phyloP scores from a whole-genome alignment of 352 stramenopile genomes.

The Globisporangium barbulae region DNA sequence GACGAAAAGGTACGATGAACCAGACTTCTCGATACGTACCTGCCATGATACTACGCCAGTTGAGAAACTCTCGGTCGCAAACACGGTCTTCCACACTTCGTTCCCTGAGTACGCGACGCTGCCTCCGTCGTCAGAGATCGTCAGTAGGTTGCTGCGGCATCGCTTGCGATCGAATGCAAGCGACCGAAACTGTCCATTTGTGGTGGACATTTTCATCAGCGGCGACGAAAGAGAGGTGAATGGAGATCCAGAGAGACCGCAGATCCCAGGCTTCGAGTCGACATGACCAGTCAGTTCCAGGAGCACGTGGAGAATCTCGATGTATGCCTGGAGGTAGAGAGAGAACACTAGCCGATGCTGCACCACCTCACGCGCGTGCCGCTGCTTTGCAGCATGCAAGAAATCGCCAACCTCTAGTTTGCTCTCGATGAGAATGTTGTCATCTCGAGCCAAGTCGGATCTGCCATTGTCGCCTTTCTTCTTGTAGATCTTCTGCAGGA shows the following conservation, averaged over 20 bases:
- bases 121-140: constrained; percentile 60
- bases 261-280: background rate
- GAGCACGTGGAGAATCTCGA: constrained; percentile 52
- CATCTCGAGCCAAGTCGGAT: background rate
- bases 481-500: constrained; percentile 23
- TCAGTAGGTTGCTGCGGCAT: constrained; percentile 55
- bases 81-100: constrained; percentile 89
- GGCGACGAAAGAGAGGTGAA: constrained; percentile 10
- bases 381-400: constrained; percentile 40
- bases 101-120: constrained; percentile 72
- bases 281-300: background rate
- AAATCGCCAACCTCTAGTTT: constrained; percentile 31
- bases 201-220: background rate
- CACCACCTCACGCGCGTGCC: constrained; percentile 47
- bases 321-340: constrained; percentile 62
- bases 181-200: background rate
- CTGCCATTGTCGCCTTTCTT: background rate
- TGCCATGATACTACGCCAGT: constrained; percentile 81
- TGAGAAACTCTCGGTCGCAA: constrained; percentile 63
- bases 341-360: constrained; percentile 69
- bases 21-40: constrained; percentile 93
- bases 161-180: constrained; percentile 62
- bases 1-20: constrained; percentile 96
- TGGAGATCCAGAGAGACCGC: constrained; percentile 1
- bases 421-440: constrained; percentile 18